Base-by-base conservation (phyloP, 2,329 filamentous ascomycete species). In the Geosmithia putterillii region DNA sequence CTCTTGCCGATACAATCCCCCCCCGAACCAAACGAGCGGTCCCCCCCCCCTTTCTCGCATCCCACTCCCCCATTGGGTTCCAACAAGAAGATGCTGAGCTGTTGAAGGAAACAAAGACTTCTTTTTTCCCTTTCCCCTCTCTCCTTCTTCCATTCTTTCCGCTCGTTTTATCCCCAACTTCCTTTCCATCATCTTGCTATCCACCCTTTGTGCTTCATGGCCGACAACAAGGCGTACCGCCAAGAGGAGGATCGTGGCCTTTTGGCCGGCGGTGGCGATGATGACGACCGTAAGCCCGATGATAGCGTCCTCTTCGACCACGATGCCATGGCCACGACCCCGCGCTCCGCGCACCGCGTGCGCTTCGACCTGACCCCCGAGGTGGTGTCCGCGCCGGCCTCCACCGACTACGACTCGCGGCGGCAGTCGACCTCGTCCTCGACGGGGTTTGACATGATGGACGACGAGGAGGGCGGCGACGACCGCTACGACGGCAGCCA, bases 291-390 rank as follows among this genome's bases (percentile, higher is more conserved):
- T 15, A 34, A 18, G 9, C 25, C 17, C 18, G 23, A 25, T 32
- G 37, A 44, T 42, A 44, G 48, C 22, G 46, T 49, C 21, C 41
- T 50, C 19, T 46, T 41, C 19, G 51, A 51, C 38, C 45, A 48
- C 34, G 41, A 54, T 47, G 49, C 48, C 43, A 43, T 47, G 21
- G 48, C 45, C 35, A 47, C 45, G 23, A 47, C 43, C 38, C 50
- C 60, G 37, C 58, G 65, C 47, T 72, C 75, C 32, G 74, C 81
- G 8, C 81, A 85, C 57, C 74, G 84, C 21, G 86, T 92, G 39
- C 81, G 82, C 51, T 92, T 92, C 62, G 80, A 81, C 53, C 64
- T 78, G 42, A 65, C 60, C 17, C 70, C 69, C 19, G 67, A 66
- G 50, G 61, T 71, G 22, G 59, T 64, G 38, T 18, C 58, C 62